Percentiles rank a stretch among this genome's conserved stretches.
These are phyloP conservation scores for Malus orientalis DNA, from an alignment of 306 rosid genomes.

Conservation along the genomic window DNA sequence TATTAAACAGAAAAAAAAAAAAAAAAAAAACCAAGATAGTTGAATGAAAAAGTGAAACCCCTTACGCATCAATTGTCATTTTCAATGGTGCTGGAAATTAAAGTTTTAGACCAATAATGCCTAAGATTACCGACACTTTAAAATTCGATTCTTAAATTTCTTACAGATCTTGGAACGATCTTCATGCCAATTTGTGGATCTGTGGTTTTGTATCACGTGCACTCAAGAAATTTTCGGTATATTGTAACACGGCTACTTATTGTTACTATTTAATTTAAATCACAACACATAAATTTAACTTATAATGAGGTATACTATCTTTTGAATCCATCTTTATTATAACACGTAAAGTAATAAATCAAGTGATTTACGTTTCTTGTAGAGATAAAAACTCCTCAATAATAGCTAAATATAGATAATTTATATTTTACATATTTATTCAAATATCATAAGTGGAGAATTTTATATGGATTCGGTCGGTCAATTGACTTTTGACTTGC, in stretches of 20 bases:
- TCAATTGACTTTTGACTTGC: conserved; percentile 1
- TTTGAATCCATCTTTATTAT: no score
- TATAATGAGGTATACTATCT: no score
- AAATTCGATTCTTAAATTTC: neutral
- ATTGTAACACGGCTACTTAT: no score
- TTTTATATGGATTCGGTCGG: neutral
- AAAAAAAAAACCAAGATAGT: neutral
- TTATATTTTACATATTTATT: neutral
- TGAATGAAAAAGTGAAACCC: neutral
- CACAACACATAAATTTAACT: no score
- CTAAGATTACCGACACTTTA: neutral
- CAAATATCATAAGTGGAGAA: neutral
- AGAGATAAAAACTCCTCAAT: no score
- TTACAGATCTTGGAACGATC: neutral
- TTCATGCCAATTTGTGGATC: neutral
- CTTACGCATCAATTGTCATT: neutral
- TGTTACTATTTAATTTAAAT: no score
- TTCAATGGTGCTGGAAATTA: neutral
- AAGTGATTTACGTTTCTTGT: no score
- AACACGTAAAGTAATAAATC: no score
- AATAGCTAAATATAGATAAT: neutral
- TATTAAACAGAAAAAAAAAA: neutral
- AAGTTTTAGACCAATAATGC: neutral
- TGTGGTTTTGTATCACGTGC: neutral
- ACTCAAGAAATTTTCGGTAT: no score